Evolutionary conservation across 371 early-diverging fungal genomes (phyloP).

Genomic region (Umbelopsis sp.): DNA sequence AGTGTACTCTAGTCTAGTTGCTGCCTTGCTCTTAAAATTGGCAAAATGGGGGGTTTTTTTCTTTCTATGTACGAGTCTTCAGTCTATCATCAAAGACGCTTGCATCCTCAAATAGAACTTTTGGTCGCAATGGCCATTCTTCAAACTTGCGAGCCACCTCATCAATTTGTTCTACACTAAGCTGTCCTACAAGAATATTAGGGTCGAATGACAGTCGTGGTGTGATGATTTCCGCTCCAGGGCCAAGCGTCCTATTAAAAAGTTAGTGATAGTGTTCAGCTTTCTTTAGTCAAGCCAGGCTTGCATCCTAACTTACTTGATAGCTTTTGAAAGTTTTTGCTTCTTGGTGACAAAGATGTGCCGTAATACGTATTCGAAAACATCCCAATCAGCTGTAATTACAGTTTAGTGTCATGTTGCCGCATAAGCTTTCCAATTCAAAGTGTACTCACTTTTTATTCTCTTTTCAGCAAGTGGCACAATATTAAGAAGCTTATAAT

Average conservation of each 20-base stretch:
- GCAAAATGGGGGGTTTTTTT: neutral
- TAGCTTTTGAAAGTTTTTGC: conserved; percentile 48
- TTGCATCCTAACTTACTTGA: conserved; percentile 46
- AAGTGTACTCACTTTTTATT: conserved; percentile 42
- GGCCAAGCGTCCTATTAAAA: conserved; percentile 51
- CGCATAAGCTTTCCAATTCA: neutral
- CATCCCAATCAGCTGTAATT: conserved; percentile 55
- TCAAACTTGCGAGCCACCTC: conserved; percentile 65
- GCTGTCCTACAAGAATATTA: conserved; percentile 43
- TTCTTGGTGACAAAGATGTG: conserved; percentile 56
- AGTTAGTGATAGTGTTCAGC: neutral
- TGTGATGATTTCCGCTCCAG: conserved; percentile 67
- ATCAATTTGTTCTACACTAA: conserved; percentile 58
- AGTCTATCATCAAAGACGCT: conserved; percentile 20
- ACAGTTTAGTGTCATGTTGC: neutral
- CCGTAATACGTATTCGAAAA: conserved; percentile 60
- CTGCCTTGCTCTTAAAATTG: conserved; percentile 20
- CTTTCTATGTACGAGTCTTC: conserved; percentile 18
- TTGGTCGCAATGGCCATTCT: conserved; percentile 64
- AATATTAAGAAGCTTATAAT: conserved; percentile 50
- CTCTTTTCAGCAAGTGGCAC: conserved; percentile 46
- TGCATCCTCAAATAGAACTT: conserved; percentile 53
- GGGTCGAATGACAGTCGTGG: conserved; percentile 56
- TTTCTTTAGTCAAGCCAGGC: neutral
- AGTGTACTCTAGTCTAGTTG: conserved; percentile 1